Conservation (phyloP, 2,329 filamentous ascomycete species). For the Microsporum audouinii region DNA sequence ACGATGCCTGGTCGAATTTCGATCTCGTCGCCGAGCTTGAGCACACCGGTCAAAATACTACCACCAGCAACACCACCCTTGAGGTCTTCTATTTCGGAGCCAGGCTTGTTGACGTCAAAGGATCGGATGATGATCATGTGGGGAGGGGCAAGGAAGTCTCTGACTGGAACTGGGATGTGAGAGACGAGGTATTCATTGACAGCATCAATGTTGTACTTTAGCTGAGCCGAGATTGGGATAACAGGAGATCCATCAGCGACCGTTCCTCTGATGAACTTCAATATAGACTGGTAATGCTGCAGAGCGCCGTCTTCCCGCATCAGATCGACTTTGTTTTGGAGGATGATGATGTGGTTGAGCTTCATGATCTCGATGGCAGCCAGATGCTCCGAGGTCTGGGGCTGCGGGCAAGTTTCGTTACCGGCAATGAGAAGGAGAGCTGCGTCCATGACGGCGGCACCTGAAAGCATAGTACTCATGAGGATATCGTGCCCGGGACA, state of each 20-base stretch:
- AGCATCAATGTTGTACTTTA: constrained; percentile 99
- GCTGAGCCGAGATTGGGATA: constrained; percentile 91
- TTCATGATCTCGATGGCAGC: constrained; percentile 99
- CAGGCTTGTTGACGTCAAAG: constrained; percentile 99
- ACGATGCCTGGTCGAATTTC: constrained; percentile 99
- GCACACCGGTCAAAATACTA: constrained; percentile 86
- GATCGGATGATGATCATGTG: constrained; percentile 99
- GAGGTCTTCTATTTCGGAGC: constrained; percentile 94
- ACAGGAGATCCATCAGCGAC: constrained; percentile 91
- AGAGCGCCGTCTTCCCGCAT: constrained; percentile 93
- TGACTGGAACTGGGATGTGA: constrained; percentile 80
- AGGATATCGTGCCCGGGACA: constrained; percentile 99
- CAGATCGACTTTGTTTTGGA: constrained; percentile 98
- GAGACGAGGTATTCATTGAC: constrained; percentile 94
- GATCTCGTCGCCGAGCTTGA: constrained; percentile 96
- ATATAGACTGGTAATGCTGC: constrained; percentile 90
- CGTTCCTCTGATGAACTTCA: constrained; percentile 96
- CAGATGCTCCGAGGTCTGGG: constrained; percentile 96
- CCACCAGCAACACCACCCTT: constrained; percentile 98
- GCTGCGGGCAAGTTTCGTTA: constrained; percentile 96
- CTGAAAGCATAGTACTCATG: constrained; percentile 99
- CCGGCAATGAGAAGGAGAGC: constrained; percentile 91
- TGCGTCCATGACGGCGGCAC: constrained; percentile 98
- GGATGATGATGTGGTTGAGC: constrained; percentile 97
- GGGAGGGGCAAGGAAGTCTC: constrained; percentile 83